Evolutionary conservation across 805 yeast genomes (phyloP).

Genomic region (Isabelozyma heimii): DNA sequence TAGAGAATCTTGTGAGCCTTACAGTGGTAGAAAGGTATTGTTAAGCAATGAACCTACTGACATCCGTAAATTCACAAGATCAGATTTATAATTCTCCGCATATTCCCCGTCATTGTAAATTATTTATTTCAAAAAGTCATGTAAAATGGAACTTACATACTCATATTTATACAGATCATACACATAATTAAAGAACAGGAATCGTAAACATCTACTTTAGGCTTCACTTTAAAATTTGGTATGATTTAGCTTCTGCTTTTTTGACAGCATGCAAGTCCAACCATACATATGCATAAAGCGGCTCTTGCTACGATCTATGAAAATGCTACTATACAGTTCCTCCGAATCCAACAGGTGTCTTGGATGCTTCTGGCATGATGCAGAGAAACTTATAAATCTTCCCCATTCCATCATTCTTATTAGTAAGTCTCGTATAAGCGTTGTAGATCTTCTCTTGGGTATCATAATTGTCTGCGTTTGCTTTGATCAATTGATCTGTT

Average conservation of each 20-base stretch:
- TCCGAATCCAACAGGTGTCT: slow-evolving; percentile 55
- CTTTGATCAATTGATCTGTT: slow-evolving; percentile 53
- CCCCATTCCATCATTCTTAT: slow-evolving; percentile 69
- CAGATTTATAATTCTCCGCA: slow-evolving; percentile 49
- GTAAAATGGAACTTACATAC: background rate
- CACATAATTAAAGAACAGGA: background rate
- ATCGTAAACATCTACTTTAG: background rate
- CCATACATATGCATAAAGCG: background rate
- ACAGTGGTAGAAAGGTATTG: slow-evolving; percentile 64
- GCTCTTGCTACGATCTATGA: too few relatives aligned
- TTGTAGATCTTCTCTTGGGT: slow-evolving; percentile 51
- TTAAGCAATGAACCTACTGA: slow-evolving; percentile 61
- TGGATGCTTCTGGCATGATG: slow-evolving; percentile 45
- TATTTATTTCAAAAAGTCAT: too few relatives aligned
- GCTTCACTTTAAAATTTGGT: too few relatives aligned
- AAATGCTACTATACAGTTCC: slow-evolving; percentile 19
- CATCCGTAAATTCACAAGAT: slow-evolving; percentile 66
- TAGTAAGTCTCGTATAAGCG: slow-evolving; percentile 63
- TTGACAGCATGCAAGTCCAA: background rate
- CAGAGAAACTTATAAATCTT: slow-evolving; percentile 70
- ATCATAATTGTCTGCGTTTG: slow-evolving; percentile 37
- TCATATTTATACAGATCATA: background rate
- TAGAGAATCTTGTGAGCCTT: slow-evolving; percentile 76
- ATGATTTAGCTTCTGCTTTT: too few relatives aligned
- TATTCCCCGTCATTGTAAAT: background rate